A percentile compares a stretch with the other conserved stretches of the same genome.
Evolutionary conservation across 306 rosid species (phyloP).

Genomic region (Cotoneaster glaucophyllus): DNA sequence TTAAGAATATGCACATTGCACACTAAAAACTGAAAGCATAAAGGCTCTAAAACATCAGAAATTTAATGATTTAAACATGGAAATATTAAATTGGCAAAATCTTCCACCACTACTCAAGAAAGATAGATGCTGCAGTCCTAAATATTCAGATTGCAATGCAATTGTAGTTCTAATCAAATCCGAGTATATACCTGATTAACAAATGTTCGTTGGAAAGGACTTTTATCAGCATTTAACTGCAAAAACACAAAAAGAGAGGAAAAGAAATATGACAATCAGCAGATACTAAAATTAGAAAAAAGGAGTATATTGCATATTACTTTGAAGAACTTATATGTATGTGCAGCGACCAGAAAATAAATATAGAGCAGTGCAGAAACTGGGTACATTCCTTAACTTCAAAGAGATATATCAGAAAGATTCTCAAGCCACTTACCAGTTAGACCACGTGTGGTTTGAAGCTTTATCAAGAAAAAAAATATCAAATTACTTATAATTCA

Average conservation of each 20-base stretch:
- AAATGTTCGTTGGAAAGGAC: constrained; percentile 94
- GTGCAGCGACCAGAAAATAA: neutral
- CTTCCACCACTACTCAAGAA: neutral
- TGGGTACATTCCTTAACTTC: neutral
- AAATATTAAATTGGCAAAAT: neutral
- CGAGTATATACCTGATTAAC: constrained; percentile 74
- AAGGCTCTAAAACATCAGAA: constrained; percentile 5
- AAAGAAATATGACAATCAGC: constrained; percentile 21
- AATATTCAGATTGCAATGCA: constrained; percentile 10
- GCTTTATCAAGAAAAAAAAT: neutral
- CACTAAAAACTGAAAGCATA: constrained; percentile 5
- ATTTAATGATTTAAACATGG: neutral
- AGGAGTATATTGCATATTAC: neutral
- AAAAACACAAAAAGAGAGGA: constrained; percentile 9
- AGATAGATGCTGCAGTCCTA: constrained; percentile 4
- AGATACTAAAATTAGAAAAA: neutral
- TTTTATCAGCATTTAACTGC: constrained; percentile 96
- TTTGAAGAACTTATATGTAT: neutral
- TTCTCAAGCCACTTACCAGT: neutral
- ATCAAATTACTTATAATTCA: neutral
- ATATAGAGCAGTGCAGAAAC: neutral
- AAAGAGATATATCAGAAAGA: neutral
- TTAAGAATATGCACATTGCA: neutral
- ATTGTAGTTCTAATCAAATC: constrained; percentile 14
- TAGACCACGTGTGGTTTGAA: neutral